Evolutionary conservation across 306 rosid species (phyloP), one percentile per base, ranked within the genome.

Genomic region (Hylodesmum podocarpum): DNA sequence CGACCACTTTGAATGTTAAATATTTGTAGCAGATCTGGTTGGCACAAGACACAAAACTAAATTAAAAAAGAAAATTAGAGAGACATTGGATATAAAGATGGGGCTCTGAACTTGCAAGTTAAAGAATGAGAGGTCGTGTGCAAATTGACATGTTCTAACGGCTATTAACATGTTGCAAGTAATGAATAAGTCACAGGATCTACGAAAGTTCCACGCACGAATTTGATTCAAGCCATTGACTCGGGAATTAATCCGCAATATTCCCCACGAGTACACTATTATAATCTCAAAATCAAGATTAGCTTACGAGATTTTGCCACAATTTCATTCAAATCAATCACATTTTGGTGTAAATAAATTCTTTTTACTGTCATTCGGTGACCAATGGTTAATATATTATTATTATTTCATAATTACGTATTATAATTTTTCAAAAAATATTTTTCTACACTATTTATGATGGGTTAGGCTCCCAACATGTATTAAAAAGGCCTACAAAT

Each of bases 71-170:
- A n/a, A n/a, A n/a, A n/a, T n/a, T 73, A 6, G 9, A 0, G 6
- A 1, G 70, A 11, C 70, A 28, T 3, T 54, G 62, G 74, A 21
- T 66, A 14, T 8, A 7, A 11, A 1, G 41, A 43, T 55, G 70
- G 11, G 62, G 43, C 54, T 73, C 43, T 54, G 62, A 53, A 33
- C 49, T 79, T 57, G 18, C 3, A 71, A 62, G 37, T 73, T 55
- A 36, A 75, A 81, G 77, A 79, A 83, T 14, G 9, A 27, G 28
- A 70, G 3, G 13, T 34, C 41, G 68, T 25, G 8, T 27, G 76
- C 76, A 76, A 70, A 40, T 70, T 75, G 81, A 70, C 81, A 63
- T 46, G 76, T 70, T 73, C 36, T 61, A 75, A 53, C 72, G 83
- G 61, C 73, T 70, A 70, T 4, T 29, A 70, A 58, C 57, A 18